Evolutionary conservation across 805 yeast genomes (phyloP).

Genomic region (Candida sithepensis): DNA sequence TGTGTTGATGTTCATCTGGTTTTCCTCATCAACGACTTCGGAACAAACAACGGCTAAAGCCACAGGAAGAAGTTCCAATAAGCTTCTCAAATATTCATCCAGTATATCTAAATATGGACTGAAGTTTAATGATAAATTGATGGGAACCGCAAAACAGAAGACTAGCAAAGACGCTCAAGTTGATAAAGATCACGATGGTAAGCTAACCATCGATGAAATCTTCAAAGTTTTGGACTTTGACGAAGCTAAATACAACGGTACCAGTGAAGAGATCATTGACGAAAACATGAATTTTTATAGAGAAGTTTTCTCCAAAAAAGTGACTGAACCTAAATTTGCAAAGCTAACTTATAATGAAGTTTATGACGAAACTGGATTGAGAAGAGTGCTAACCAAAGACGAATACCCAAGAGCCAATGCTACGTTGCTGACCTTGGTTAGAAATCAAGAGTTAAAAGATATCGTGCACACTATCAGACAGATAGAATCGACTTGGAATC

Average conservation of each 20-base stretch:
- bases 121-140: slow-evolving; percentile 26
- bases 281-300: slow-evolving; percentile 33
- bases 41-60: slow-evolving; percentile 1
- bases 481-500: slow-evolving; percentile 71
- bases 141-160: slow-evolving; percentile 19
- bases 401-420: slow-evolving; percentile 57
- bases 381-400: slow-evolving; percentile 25
- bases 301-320: slow-evolving; percentile 32
- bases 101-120: slow-evolving; percentile 24
- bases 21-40: slow-evolving; percentile 2
- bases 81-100: slow-evolving; percentile 20
- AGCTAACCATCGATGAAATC: slow-evolving; percentile 25
- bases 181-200: slow-evolving; percentile 20
- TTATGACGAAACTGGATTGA: slow-evolving; percentile 25
- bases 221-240: slow-evolving; percentile 24
- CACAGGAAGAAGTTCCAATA: slow-evolving; percentile 9
- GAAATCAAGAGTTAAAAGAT: slow-evolving; percentile 59
- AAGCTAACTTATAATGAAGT: slow-evolving; percentile 30
- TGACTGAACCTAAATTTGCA: slow-evolving; percentile 31
- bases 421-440: slow-evolving; percentile 70
- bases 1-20: not conserved
- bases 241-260: slow-evolving; percentile 14
- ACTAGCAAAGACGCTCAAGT: slow-evolving; percentile 11
- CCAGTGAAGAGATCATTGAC: slow-evolving; percentile 28
- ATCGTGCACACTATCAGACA: slow-evolving; percentile 55